Conservation (phyloP, 73 alveolate genomes). For the Paramecium pentaurelia region DNA sequence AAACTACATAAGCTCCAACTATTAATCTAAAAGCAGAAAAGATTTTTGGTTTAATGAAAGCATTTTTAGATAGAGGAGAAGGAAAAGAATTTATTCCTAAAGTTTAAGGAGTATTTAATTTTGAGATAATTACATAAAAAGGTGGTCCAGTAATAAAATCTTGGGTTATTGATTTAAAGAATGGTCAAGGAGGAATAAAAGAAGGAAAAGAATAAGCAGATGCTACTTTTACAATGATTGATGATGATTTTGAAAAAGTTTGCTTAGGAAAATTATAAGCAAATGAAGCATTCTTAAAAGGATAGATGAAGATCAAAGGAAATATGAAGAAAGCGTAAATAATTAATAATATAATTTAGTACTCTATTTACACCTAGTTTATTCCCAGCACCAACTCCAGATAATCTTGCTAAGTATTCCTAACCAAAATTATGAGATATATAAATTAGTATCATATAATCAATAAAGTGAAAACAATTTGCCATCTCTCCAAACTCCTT, state of each 20-base stretch:
- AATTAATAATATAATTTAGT: slow-evolving; percentile 47
- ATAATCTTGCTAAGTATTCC: slow-evolving; percentile 75
- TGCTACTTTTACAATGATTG: slow-evolving; percentile 87
- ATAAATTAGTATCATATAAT: background rate
- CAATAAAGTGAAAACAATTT: slow-evolving; percentile 28
- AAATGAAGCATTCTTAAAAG: slow-evolving; percentile 84
- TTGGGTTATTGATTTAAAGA: slow-evolving; percentile 81
- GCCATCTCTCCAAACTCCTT: slow-evolving; percentile 48
- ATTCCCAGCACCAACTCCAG: slow-evolving; percentile 91
- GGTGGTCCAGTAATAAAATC: slow-evolving; percentile 74
- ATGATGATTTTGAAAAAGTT: slow-evolving; percentile 78
- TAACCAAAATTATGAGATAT: slow-evolving; percentile 72
- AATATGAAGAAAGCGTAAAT: slow-evolving; percentile 83
- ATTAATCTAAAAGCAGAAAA: slow-evolving; percentile 23
- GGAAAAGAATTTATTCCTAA: slow-evolving; percentile 72
- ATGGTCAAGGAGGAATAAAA: slow-evolving; percentile 69
- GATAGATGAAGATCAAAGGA: slow-evolving; percentile 87
- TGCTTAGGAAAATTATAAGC: slow-evolving; percentile 84
- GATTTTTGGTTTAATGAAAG: slow-evolving; percentile 41
- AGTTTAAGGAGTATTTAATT: slow-evolving; percentile 67
- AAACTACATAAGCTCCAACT: background rate
- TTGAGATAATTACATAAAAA: slow-evolving; percentile 69
- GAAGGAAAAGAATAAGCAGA: slow-evolving; percentile 73
- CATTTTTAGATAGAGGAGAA: slow-evolving; percentile 65
- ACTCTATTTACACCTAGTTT: slow-evolving; percentile 71